Conservation (phyloP, 176 grass and related monocot species). For the Chloris gayana region DNA sequence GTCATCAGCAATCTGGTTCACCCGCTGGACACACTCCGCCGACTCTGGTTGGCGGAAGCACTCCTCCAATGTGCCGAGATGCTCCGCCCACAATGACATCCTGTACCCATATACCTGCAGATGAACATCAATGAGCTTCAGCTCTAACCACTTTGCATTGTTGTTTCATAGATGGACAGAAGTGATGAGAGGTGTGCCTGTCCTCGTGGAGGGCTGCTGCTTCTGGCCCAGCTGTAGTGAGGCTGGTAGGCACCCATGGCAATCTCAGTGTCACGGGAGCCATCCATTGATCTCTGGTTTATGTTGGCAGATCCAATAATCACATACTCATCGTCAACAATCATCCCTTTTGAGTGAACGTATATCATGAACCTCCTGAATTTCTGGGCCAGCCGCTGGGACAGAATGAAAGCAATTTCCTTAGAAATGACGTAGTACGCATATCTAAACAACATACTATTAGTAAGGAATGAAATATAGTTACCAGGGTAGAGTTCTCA, state of each 20-base stretch:
- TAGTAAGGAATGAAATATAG: not conserved
- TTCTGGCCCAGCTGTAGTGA: slow-evolving; percentile 47
- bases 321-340: slow-evolving; percentile 71
- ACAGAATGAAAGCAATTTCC: not conserved
- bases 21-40: slow-evolving; percentile 50
- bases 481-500: slow-evolving; percentile 56
- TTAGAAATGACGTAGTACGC: not conserved
- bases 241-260: slow-evolving; percentile 78
- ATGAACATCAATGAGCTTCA: not conserved
- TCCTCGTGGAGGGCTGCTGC: slow-evolving; percentile 38
- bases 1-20: slow-evolving; percentile 61
- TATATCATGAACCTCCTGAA: slow-evolving; percentile 83
- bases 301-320: slow-evolving; percentile 77
- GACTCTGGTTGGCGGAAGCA: slow-evolving; percentile 51
- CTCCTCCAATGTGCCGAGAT: slow-evolving; percentile 48
- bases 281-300: slow-evolving; percentile 73
- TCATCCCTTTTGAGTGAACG: slow-evolving; percentile 77
- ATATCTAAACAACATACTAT: not conserved
- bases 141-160: not conserved
- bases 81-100: slow-evolving; percentile 78
- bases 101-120: slow-evolving; percentile 68
- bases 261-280: slow-evolving; percentile 71
- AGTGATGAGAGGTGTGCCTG: slow-evolving; percentile 36
- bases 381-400: slow-evolving; percentile 57
- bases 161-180: not conserved